phyloP scores from a whole-genome alignment of 306 rosid species.

The Trifolium pratense region DNA sequence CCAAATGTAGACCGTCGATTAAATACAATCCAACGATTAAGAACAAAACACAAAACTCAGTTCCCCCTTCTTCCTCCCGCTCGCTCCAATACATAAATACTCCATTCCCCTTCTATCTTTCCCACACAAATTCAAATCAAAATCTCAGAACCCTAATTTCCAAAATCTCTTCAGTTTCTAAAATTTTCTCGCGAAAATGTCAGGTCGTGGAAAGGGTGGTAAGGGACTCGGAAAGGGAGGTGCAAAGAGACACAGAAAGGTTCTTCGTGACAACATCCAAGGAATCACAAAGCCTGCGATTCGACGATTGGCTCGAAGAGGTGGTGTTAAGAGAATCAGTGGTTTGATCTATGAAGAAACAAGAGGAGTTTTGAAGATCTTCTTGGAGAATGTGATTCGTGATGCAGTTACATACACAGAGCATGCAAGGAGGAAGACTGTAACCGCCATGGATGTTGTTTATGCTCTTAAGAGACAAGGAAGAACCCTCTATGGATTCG shows the following conservation, averaged over 20 bases:
- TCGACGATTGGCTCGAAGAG: slow-evolving; percentile 45
- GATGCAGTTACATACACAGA: slow-evolving; percentile 37
- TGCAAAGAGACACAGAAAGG: slow-evolving; percentile 47
- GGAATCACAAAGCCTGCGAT: slow-evolving; percentile 48
- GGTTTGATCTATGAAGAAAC: slow-evolving; percentile 45
- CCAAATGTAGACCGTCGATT: neutral
- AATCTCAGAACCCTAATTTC: neutral
- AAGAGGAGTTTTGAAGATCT: slow-evolving; percentile 41
- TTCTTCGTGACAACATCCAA: slow-evolving; percentile 44
- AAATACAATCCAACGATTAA: neutral
- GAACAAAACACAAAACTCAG: neutral
- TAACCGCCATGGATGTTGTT: slow-evolving; percentile 35
- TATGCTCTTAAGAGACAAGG: slow-evolving; percentile 36
- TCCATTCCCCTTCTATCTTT: neutral
- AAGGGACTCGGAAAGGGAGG: slow-evolving; percentile 45
- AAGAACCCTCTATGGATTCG: slow-evolving; percentile 35
- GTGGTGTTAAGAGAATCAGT: slow-evolving; percentile 46
- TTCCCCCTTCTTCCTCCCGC: neutral
- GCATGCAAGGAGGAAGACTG: slow-evolving; percentile 38
- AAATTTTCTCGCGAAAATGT: neutral
- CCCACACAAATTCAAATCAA: neutral
- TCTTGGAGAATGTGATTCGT: slow-evolving; percentile 41
- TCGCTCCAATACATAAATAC: slow-evolving; percentile 24
- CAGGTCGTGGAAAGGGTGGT: slow-evolving; percentile 46
- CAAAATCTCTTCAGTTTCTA: neutral